Base-by-base conservation (phyloP, 2,329 filamentous ascomycete genomes). In the Xylariaceae sp. region DNA sequence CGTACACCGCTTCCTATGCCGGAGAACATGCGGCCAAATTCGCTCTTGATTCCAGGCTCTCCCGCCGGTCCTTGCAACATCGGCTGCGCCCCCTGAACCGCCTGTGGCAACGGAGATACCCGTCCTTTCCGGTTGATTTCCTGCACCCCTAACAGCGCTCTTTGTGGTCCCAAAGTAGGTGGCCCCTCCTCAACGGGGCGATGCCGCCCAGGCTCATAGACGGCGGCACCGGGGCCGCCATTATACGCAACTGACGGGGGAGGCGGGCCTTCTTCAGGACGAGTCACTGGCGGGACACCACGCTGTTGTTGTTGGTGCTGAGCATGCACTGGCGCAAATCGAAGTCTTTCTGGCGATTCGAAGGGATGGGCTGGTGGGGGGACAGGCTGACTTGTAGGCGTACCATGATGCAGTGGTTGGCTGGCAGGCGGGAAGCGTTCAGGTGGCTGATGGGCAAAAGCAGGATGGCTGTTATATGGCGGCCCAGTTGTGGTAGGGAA, bases 21-120 rank as follows among this genome's bases (percentile, higher is more conserved):
- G 19, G 89, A 90, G 72, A 96, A 96, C 79, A 96, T 95, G 59
- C 90, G 86, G 31, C 91, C 91, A 68, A 96, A 91, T 69, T 96
- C 92, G 68, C 86, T 95, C 76, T 96, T 96, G 67, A 96, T 95
- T 43, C 88, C 88, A 8, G 90, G 88, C 69, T 96, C 91, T 12
- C 86, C 88, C 11, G 85, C 83, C 4, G 90, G 89, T 3, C 88
- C 89, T 51, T 88, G 80, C 40, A 88, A 81, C 64, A 91, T 88
- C 12, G 86, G 84, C 69, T 96, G 91, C 1, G 89, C 91, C 27
- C 92, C 92, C 68, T 96, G 91, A 0, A 96, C 91, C 27, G 92
- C 91, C 70, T 96, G 92, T 1, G 92, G 92, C 12, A 96, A 75
- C 1, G 92, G 92, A 6, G 92, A 96, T 40, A 90, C 80, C 47